A percentile compares a stretch with the other conserved stretches of the same genome.
Evolutionary conservation across 2,329 filamentous ascomycete genomes (phyloP).

Genomic region (Leptographium radiaticola): DNA sequence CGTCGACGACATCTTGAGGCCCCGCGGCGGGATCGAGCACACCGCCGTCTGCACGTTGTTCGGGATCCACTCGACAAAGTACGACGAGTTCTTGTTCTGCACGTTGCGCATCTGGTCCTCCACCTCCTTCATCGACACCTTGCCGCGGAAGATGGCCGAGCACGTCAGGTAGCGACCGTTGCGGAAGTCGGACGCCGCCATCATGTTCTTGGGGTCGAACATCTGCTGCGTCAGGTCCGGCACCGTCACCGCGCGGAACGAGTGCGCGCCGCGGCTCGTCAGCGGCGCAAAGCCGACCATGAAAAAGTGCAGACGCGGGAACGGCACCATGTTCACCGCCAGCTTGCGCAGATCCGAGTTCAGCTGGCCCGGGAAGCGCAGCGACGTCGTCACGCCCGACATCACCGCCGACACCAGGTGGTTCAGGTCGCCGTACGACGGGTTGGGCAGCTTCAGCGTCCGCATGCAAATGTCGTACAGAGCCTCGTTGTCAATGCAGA

Average conservation of each 20-base stretch:
- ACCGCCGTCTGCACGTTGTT: constrained; percentile 99
- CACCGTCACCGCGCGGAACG: constrained; percentile 94
- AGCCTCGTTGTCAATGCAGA: constrained; percentile 99
- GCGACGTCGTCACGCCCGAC: constrained; percentile 96
- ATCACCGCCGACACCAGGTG: constrained; percentile 99
- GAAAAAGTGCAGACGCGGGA: constrained; percentile 99
- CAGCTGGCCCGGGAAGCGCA: constrained; percentile 98
- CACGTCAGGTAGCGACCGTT: constrained; percentile 99
- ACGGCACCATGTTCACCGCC: constrained; percentile 99
- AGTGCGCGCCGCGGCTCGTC: constrained; percentile 72
- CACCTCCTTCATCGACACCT: constrained; percentile 99
- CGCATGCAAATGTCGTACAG: constrained; percentile 99
- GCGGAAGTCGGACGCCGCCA: constrained; percentile 99
- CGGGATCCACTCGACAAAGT: constrained; percentile 99
- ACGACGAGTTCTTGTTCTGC: constrained; percentile 98
- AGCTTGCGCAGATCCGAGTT: constrained; percentile 99
- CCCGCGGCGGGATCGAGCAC: constrained; percentile 95
- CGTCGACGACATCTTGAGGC: constrained; percentile 97
- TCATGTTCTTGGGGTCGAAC: constrained; percentile 99
- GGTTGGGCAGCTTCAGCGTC: constrained; percentile 96
- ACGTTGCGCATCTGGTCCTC: constrained; percentile 99
- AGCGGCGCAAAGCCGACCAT: constrained; percentile 99
- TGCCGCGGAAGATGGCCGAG: constrained; percentile 99
- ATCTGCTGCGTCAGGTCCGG: constrained; percentile 99
- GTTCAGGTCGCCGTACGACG: constrained; percentile 98